A percentile compares a stretch with the other conserved stretches of the same genome.
phyloP scores from a whole-genome alignment of 129 eudicot genomes.

The Lonicera japonica region DNA sequence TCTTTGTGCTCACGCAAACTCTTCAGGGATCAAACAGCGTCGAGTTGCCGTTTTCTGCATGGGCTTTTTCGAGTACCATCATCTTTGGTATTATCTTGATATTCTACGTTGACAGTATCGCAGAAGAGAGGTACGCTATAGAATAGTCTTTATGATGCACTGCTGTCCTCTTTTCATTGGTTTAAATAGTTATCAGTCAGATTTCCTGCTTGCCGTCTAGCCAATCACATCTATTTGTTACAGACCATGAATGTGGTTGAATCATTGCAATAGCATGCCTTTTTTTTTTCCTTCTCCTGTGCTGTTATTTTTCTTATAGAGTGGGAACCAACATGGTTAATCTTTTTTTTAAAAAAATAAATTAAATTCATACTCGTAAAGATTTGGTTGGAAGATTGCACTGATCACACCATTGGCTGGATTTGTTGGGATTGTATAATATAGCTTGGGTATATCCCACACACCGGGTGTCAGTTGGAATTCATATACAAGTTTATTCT shows the following conservation, averaged over 20 bases:
- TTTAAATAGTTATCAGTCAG: neutral
- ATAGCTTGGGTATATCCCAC: too few relatives aligned
- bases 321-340: neutral
- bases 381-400: too few relatives aligned
- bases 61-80: conserved; percentile 77
- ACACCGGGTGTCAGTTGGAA: too few relatives aligned
- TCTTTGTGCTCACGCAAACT: conserved; percentile 4
- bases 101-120: conserved; percentile 80
- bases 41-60: conserved; percentile 75
- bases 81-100: conserved; percentile 71
- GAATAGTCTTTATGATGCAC: neutral
- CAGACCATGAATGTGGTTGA: neutral
- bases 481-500: too few relatives aligned
- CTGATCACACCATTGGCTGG: too few relatives aligned
- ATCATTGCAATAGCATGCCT: neutral
- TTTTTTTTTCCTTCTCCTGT: neutral
- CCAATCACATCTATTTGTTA: neutral
- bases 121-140: conserved; percentile 74
- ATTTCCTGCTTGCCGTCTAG: neutral
- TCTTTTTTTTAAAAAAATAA: too few relatives aligned
- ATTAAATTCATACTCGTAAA: too few relatives aligned
- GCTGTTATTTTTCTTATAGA: neutral
- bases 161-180: neutral
- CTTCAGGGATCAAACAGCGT: conserved; percentile 71
- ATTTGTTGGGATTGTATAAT: too few relatives aligned